A percentile compares a stretch with the other conserved stretches of the same genome.
Evolutionary conservation across 192 early-diverging fungal species (phyloP).

Genomic region (Coemansia sp.): DNA sequence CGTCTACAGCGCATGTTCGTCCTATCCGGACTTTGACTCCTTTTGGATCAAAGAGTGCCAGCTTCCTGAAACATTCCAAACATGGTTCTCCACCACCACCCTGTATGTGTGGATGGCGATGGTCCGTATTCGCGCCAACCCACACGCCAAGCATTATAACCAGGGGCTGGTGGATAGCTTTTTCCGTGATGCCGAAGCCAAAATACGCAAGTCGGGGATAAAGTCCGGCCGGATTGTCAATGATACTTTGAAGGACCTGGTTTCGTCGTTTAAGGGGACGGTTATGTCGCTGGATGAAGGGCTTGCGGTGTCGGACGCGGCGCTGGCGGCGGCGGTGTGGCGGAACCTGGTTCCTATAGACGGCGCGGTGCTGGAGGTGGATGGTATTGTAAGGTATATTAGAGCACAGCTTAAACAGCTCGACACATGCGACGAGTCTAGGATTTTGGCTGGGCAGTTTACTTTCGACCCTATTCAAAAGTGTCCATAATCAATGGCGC

Average conservation of each 20-base stretch:
- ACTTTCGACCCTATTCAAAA: slow-evolving; percentile 24
- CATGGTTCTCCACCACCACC: slow-evolving; percentile 89
- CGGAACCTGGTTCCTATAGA: slow-evolving; percentile 49
- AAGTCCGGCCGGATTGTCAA: slow-evolving; percentile 70
- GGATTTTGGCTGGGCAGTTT: slow-evolving; percentile 32
- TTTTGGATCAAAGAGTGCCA: slow-evolving; percentile 53
- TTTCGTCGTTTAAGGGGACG: slow-evolving; percentile 82
- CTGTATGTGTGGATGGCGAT: slow-evolving; percentile 93
- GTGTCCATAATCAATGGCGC: not conserved
- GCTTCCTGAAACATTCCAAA: slow-evolving; percentile 86
- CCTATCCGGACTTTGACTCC: slow-evolving; percentile 32
- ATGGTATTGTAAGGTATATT: slow-evolving; percentile 20
- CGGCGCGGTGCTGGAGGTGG: slow-evolving; percentile 29
- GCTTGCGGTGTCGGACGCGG: slow-evolving; percentile 77
- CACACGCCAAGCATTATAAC: slow-evolving; percentile 73
- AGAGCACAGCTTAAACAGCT: slow-evolving; percentile 31
- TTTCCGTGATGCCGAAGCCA: slow-evolving; percentile 84
- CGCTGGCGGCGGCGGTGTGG: slow-evolving; percentile 90
- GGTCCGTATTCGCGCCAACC: slow-evolving; percentile 73
- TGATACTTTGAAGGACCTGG: slow-evolving; percentile 74
- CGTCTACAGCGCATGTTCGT: slow-evolving; percentile 33
- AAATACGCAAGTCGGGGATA: slow-evolving; percentile 76
- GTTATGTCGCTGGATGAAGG: slow-evolving; percentile 92
- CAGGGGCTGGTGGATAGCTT: slow-evolving; percentile 86
- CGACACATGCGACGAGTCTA: slow-evolving; percentile 16